phyloP scores from a whole-genome alignment of 441 rosid genomes.

The Francoa sonchifolia region DNA sequence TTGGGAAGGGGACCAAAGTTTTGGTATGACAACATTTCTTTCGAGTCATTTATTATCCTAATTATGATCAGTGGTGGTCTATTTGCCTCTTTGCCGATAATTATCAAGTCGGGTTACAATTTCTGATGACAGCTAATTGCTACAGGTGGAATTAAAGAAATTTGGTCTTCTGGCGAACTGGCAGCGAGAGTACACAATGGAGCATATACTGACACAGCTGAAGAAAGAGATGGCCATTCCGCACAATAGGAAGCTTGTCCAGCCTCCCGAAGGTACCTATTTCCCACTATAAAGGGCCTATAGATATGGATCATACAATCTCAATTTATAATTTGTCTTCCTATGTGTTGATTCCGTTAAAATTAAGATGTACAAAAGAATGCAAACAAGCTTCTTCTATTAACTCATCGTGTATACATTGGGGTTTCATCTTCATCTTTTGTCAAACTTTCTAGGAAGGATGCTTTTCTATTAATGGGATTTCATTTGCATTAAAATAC shows the following conservation, averaged over 20 bases:
- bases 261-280: slow-evolving; percentile 97
- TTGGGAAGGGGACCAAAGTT: no score
- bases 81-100: neutral
- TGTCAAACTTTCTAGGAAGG: slow-evolving; percentile 21
- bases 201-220: slow-evolving; percentile 85
- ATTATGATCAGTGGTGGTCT: neutral
- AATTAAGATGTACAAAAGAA: slow-evolving; percentile 31
- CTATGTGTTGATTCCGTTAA: slow-evolving; percentile 30
- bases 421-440: slow-evolving; percentile 19
- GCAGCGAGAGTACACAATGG: slow-evolving; percentile 97
- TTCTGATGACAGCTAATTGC: slow-evolving; percentile 10
- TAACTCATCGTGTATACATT: slow-evolving; percentile 20
- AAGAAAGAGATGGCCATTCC: slow-evolving; percentile 95
- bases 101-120: neutral
- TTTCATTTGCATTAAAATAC: slow-evolving; percentile 24
- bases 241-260: slow-evolving; percentile 93
- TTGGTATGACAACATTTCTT: neutral
- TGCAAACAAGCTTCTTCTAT: slow-evolving; percentile 22
- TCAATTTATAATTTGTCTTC: slow-evolving; percentile 37
- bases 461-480: slow-evolving; percentile 34
- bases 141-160: slow-evolving; percentile 85
- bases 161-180: slow-evolving; percentile 79
- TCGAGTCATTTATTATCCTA: neutral
- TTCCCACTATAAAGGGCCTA: slow-evolving; percentile 41
- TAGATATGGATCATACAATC: slow-evolving; percentile 20